Conservation (phyloP, 2,329 filamentous ascomycete genomes). For the Stemphylium beticola region DNA sequence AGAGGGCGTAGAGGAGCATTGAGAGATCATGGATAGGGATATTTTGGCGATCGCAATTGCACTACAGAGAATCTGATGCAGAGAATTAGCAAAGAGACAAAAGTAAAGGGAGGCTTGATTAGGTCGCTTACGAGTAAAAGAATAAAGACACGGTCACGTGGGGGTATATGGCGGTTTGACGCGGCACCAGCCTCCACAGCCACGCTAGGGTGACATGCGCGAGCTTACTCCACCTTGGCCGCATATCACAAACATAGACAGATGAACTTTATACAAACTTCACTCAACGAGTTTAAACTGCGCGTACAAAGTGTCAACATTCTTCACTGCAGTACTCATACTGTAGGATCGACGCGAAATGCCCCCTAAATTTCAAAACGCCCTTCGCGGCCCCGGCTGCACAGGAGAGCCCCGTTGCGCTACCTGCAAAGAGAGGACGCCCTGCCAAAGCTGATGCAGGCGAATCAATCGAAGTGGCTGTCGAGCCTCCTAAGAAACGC, state of each 20-base stretch:
- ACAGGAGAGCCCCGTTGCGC: conserved; percentile 8
- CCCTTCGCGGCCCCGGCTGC: conserved; percentile 13
- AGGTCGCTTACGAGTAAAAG: too few species aligned
- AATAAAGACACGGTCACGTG: too few species aligned
- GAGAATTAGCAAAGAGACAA: too few species aligned
- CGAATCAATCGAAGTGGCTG: neutral
- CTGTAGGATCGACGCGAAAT: conserved; percentile 5
- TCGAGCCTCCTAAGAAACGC: conserved; percentile 27
- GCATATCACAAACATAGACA: neutral
- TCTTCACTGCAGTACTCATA: neutral
- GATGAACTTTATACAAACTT: neutral
- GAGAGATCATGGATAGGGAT: too few species aligned
- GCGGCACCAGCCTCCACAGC: too few species aligned
- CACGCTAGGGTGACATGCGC: neutral
- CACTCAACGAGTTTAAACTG: neutral
- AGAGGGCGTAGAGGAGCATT: too few species aligned
- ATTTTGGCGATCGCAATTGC: too few species aligned
- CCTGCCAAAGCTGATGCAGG: conserved; percentile 13
- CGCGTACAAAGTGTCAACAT: neutral
- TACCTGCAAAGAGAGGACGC: conserved; percentile 26
- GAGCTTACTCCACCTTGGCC: neutral
- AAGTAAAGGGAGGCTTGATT: too few species aligned
- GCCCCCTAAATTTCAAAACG: conserved; percentile 20
- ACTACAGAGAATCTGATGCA: too few species aligned
- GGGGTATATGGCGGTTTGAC: too few species aligned